Percentiles rank a stretch among this genome's conserved stretches.
Conservation (phyloP, 2,329 filamentous ascomycete species). For the Cordyceps cicadae region DNA sequence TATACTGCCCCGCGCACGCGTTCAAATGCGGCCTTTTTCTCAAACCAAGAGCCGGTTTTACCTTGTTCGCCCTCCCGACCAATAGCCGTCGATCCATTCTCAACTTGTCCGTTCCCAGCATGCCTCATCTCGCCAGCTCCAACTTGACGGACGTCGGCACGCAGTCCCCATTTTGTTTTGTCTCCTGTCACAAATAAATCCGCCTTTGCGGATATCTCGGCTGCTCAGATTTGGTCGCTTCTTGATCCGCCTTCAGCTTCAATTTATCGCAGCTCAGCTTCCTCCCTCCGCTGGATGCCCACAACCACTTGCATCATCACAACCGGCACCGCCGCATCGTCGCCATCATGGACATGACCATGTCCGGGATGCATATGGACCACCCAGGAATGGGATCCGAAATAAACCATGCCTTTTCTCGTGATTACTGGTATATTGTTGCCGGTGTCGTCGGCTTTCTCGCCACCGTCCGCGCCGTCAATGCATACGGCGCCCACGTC, state of each 20-base stretch:
- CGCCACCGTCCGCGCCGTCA: slow-evolving; percentile 32
- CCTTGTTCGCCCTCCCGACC: neutral
- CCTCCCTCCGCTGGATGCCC: neutral
- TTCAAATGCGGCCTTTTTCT: neutral
- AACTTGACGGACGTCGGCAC: neutral
- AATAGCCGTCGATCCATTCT: neutral
- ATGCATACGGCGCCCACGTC: slow-evolving; percentile 32
- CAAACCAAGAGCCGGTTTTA: neutral
- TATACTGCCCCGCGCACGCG: neutral
- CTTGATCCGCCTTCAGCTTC: neutral
- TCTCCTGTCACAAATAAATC: neutral
- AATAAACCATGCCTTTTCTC: slow-evolving; percentile 43
- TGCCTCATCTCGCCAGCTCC: neutral
- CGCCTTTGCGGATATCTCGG: neutral
- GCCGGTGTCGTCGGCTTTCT: slow-evolving; percentile 39
- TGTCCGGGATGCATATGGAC: slow-evolving; percentile 23
- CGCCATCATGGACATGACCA: slow-evolving; percentile 20
- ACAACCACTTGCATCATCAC: neutral
- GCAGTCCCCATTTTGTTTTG: neutral
- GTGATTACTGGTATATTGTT: slow-evolving; percentile 52
- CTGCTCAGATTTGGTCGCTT: neutral
- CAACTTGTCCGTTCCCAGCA: neutral
- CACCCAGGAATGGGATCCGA: slow-evolving; percentile 31
- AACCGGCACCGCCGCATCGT: neutral
- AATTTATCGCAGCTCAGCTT: neutral